phyloP scores from a whole-genome alignment of 805 yeast genomes.

The Candida ovalis region DNA sequence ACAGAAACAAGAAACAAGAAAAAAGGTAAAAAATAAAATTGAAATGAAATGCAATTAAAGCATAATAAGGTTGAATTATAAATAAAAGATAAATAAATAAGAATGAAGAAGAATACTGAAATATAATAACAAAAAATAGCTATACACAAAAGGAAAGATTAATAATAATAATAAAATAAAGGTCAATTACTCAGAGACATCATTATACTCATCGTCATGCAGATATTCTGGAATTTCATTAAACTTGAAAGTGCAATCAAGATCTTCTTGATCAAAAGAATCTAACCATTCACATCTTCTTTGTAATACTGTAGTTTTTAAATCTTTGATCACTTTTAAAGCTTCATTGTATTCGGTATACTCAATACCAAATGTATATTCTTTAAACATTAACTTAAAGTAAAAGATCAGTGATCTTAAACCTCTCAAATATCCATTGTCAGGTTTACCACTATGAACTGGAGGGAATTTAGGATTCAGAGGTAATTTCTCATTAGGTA shows the following conservation, averaged over 20 bases:
- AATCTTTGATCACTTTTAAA: slow-evolving; percentile 11
- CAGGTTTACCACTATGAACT: slow-evolving; percentile 55
- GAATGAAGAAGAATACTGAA: background rate
- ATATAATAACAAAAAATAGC: background rate
- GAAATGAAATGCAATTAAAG: background rate
- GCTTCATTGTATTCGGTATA: slow-evolving; percentile 20
- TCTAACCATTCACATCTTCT: slow-evolving; percentile 33
- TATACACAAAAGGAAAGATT: background rate
- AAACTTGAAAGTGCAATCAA: slow-evolving; percentile 22
- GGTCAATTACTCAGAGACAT: slow-evolving; percentile 25
- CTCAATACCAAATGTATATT: slow-evolving; percentile 41
- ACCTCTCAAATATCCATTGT: slow-evolving; percentile 84
- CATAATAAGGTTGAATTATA: background rate
- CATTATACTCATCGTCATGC: slow-evolving; percentile 21
- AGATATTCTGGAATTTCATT: slow-evolving; percentile 21
- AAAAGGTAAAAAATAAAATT: background rate
- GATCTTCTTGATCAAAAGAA: slow-evolving; percentile 28
- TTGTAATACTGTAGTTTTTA: slow-evolving; percentile 12
- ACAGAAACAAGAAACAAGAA: no score
- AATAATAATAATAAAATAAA: background rate
- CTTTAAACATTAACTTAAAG: slow-evolving; percentile 55
- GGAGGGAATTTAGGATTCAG: slow-evolving; percentile 65
- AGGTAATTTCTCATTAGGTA: slow-evolving; percentile 50
- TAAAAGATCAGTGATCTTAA: slow-evolving; percentile 66
- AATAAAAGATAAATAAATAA: background rate